These are phyloP conservation scores for Pseudopediastrum boryanum DNA, from an alignment of 139 green algal genomes.

Conservation along the genomic window DNA sequence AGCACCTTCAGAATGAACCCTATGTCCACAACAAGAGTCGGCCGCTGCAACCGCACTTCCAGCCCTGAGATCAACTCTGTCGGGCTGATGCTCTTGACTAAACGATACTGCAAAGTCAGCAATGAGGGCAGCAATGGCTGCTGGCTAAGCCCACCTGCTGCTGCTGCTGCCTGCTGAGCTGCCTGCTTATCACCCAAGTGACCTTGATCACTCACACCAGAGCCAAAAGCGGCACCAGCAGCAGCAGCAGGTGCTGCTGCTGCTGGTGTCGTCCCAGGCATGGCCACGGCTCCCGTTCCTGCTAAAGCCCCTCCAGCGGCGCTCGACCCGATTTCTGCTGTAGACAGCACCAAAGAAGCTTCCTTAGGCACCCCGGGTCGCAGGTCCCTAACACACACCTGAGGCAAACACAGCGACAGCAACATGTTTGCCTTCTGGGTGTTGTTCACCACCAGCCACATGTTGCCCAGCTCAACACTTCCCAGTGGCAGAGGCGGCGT, in stretches of 20 bases:
- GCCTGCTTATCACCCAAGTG: too few species aligned
- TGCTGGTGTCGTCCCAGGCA: conserved; percentile 5
- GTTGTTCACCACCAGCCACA: conserved; percentile 61
- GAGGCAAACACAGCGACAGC: conserved; percentile 67
- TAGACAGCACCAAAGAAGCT: conserved; percentile 71
- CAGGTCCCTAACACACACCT: conserved; percentile 69
- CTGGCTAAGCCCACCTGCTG: background rate
- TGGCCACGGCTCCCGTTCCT: conserved; percentile 6
- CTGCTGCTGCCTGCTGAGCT: conserved; percentile 6
- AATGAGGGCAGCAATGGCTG: conserved; percentile 50
- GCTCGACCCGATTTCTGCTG: conserved; percentile 34
- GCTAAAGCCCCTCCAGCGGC: background rate
- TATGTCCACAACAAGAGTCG: conserved; percentile 83
- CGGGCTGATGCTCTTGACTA: conserved; percentile 1
- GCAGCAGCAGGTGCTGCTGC: background rate
- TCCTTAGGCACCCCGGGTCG: conserved; percentile 65
- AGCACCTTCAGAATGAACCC: conserved; percentile 85
- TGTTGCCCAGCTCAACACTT: conserved; percentile 39
- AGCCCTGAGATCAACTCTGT: conserved; percentile 32
- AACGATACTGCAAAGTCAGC: conserved; percentile 52
- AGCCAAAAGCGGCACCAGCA: too few species aligned
- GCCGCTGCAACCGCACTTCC: conserved; percentile 81
- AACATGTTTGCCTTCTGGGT: conserved; percentile 52
- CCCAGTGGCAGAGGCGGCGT: conserved; percentile 17
- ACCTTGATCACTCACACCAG: too few species aligned